A percentile compares a stretch with the other conserved stretches of the same genome.
These are phyloP conservation scores for Monosporozyma unispora DNA, from an alignment of 805 yeast species.

Conservation along the genomic window DNA sequence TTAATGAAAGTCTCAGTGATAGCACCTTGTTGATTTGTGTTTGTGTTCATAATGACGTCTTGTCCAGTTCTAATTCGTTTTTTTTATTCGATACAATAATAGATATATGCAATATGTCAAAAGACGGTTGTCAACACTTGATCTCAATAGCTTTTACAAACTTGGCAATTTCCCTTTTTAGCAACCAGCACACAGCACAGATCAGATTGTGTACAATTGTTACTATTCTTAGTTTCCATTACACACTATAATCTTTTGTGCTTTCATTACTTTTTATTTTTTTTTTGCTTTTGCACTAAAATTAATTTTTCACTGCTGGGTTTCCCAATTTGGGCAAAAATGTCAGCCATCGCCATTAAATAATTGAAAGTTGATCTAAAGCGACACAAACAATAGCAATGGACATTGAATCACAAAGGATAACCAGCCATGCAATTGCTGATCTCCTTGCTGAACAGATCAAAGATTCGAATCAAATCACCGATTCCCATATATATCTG, in stretches of 20 bases:
- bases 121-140: neutral
- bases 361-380: too few relatives aligned
- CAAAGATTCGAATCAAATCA: too few relatives aligned
- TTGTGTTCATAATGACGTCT: neutral
- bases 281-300: neutral
- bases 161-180: neutral
- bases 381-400: neutral
- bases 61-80: neutral
- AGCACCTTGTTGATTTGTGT: conserved; percentile 14
- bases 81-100: too few relatives aligned
- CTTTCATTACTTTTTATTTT: neutral
- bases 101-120: neutral
- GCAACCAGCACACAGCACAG: neutral
- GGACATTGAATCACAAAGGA: neutral
- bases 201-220: too few relatives aligned
- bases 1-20: conserved; percentile 27
- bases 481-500: too few relatives aligned
- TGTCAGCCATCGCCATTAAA: neutral
- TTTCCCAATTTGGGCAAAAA: neutral
- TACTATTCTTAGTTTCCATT: neutral
- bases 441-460: too few relatives aligned
- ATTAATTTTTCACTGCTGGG: neutral
- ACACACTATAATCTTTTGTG: too few relatives aligned
- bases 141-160: neutral
- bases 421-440: neutral